Evolutionary conservation across 805 yeast species (phyloP).

Genomic region (Zygosaccharomyces rouxii): DNA sequence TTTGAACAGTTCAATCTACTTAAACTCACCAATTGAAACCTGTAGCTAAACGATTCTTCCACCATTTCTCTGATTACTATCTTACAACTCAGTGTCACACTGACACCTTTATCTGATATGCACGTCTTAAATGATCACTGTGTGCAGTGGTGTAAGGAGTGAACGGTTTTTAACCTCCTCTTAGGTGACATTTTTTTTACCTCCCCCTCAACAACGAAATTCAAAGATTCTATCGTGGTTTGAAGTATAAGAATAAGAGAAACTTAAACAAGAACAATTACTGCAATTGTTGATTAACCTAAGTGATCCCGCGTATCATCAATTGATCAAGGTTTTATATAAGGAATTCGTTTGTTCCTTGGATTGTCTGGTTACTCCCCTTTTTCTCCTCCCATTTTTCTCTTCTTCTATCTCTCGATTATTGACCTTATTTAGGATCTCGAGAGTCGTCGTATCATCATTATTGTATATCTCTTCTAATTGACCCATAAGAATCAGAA

Average conservation of each 20-base stretch:
- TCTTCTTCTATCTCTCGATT: too few species aligned
- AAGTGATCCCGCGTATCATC: too few species aligned
- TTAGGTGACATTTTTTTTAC: conserved; percentile 1
- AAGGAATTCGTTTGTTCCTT: background rate
- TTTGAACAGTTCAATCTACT: too few species aligned
- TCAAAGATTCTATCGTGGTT: conserved; percentile 3
- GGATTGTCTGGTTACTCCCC: background rate
- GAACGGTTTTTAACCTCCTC: conserved; percentile 15
- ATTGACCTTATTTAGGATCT: background rate
- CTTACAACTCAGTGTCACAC: background rate
- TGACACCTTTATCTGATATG: background rate
- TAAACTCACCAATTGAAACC: too few species aligned
- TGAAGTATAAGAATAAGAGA: conserved; percentile 2
- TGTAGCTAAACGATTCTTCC: too few species aligned
- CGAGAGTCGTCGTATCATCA: background rate
- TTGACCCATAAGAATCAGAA: too few species aligned
- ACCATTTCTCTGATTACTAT: too few species aligned
- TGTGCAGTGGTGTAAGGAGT: conserved; percentile 2
- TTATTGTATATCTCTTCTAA: too few species aligned
- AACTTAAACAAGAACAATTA: background rate
- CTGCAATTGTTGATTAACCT: too few species aligned
- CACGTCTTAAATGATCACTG: background rate
- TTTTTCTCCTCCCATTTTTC: too few species aligned
- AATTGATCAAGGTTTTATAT: background rate
- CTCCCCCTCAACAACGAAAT: conserved; percentile 12